Base-by-base conservation (phyloP, 257 asterid species). In the Thymus mandschuricus region DNA sequence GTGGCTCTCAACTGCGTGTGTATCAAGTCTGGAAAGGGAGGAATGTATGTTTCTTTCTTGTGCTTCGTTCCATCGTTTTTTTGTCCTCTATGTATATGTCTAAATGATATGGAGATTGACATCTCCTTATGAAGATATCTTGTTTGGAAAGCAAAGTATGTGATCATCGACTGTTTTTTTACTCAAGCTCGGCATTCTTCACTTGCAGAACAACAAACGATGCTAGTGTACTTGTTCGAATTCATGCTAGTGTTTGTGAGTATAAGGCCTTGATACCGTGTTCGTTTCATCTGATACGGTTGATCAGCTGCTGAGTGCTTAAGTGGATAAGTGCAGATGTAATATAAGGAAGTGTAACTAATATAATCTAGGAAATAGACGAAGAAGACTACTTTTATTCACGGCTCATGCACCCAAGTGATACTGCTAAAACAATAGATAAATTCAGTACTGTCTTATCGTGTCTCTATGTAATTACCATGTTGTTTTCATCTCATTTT, bases 11-110 rank as follows among this genome's bases (percentile, higher is more conserved):
- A 9, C 50, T 70, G 6, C 90, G 82, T 35, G 64, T 83, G 1
- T 81, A 83, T 75, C 86, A 86, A 81, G 69, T 72, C 52, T 83
- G 90, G 90, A 78, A 77, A 77, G 90, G 90, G 67, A 81, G 85
- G 69, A 86, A 86, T 72, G 90, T 85, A 76, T n/a, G 85, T 59
- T 6, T 29, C 13, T 13, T 35, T 60, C 15, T 28, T 27, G 2
- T 54, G 13, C 3, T 51, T 63, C 12, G 5, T 60, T 38, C 44
- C 44, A 3, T 38, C 44, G 21, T 21, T 21, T 38, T 8, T 50
- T 58, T 8, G 5, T 56, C 52, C 21, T 61, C 4, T 29, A 2
- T 54, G 29, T 44, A 34, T 52, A 62, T 45, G 10, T 8, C 27
- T 38, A 2, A 49, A 38, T 7, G 34, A 7, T 41, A 8, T 6